phyloP scores from a whole-genome alignment of 2,329 filamentous ascomycete genomes.

The Tolypocladium nubicola region DNA sequence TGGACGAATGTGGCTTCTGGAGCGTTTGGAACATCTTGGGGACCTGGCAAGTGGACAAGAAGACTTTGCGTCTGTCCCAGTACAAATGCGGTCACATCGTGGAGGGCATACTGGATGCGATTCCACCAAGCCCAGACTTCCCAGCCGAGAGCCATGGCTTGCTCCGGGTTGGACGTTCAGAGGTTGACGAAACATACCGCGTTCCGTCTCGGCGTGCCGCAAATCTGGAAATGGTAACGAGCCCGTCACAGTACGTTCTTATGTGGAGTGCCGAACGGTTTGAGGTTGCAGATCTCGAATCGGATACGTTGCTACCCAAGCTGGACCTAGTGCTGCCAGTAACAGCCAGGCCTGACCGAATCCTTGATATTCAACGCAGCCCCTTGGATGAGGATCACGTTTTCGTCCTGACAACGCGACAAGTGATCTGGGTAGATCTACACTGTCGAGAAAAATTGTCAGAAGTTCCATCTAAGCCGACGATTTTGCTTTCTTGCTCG shows the following conservation, averaged over 20 bases:
- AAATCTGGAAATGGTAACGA: background rate
- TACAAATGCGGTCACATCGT: slow-evolving; percentile 32
- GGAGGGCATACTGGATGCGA: slow-evolving; percentile 23
- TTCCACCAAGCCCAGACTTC: slow-evolving; percentile 19
- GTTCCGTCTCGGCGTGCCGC: slow-evolving; percentile 5
- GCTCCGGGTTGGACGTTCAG: slow-evolving; percentile 25
- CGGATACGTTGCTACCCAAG: slow-evolving; percentile 15
- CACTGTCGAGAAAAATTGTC: slow-evolving; percentile 7
- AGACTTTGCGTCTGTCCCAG: slow-evolving; percentile 20
- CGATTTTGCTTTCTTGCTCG: slow-evolving; percentile 16
- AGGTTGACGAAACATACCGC: slow-evolving; percentile 11
- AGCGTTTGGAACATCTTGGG: slow-evolving; percentile 51
- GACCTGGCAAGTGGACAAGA: slow-evolving; percentile 21
- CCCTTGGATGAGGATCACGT: slow-evolving; percentile 35
- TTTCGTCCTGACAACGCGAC: slow-evolving; percentile 47
- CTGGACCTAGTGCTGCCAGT: slow-evolving; percentile 15
- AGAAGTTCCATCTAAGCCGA: slow-evolving; percentile 7
- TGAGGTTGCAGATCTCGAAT: slow-evolving; percentile 24
- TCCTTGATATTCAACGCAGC: slow-evolving; percentile 46
- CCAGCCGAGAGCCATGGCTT: slow-evolving; percentile 29
- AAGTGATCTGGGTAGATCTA: slow-evolving; percentile 38
- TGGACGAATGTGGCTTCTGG: slow-evolving; percentile 59
- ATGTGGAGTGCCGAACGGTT: slow-evolving; percentile 26
- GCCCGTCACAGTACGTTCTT: slow-evolving; percentile 13
- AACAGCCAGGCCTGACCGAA: slow-evolving; percentile 21